Evolutionary conservation across 257 asterid genomes (phyloP), one percentile per base, ranked within the genome.

Genomic region (Solanum ossicruentum): DNA sequence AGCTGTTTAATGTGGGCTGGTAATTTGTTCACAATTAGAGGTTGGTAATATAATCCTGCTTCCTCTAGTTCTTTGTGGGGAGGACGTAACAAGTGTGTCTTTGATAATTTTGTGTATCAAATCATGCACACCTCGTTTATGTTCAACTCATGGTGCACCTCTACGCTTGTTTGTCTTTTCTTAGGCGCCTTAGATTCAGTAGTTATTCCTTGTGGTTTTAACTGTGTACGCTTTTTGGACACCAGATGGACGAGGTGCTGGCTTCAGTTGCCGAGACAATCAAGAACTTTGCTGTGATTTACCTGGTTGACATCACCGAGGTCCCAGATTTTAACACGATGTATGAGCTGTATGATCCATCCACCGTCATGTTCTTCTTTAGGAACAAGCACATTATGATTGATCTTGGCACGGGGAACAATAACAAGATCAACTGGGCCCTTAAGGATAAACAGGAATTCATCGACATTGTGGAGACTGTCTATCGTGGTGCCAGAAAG

Each of bases 351-450:
- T 96, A 96, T 12, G 99, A 96, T 77, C 98, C 99, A 8, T 96
- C 99, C 20, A 96, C 99, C 0, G 69, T 92, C 82, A 96, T 96
- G 99, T 94, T 96, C 91, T 95, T 95, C 87, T 96, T 96, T 90
- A 93, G 98, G 92, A 96, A 96, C 98, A 96, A 96, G 89, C 99
- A 96, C 90, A 96, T 96, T 28, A 94, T 96, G 99, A 93, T 96
- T 60, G 99, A 96, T 85, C 98, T 94, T 66, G 99, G 98, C 32
- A 96, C 99, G 41, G 98, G 99, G 85, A 96, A 96, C 92, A 94
- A 95, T 91, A 95, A 95, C 90, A 94, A 95, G 91, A 95, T 95
- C 90, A 95, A 96, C 89, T 96, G 99, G 98, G 98, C 99, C 43
- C 85, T 96, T 88, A 96, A 96, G 90, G 99, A 96, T 87, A 96